These are phyloP conservation scores for Epichloe sylvatica DNA, from an alignment of 2,329 filamentous ascomycete species.

Conservation along the genomic window DNA sequence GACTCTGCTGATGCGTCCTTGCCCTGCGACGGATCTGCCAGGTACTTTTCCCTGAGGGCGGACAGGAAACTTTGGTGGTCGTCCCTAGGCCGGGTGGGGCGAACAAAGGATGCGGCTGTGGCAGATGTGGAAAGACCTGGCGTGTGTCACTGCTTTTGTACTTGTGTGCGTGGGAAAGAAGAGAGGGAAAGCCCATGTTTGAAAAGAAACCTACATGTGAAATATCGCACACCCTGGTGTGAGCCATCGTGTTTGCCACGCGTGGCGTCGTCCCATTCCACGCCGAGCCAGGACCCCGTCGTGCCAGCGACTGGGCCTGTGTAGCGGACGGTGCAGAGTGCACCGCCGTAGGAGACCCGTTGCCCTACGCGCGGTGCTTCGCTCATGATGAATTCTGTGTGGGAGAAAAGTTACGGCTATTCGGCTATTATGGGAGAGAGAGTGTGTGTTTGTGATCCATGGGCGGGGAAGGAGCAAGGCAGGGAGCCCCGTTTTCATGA, in stretches of 20 bases:
- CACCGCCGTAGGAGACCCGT: conserved; percentile 64
- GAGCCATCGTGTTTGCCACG: conserved; percentile 86
- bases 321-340: conserved; percentile 74
- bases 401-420: background rate
- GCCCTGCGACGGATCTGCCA: conserved; percentile 33
- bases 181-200: no score
- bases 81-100: conserved; percentile 60
- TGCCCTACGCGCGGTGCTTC: conserved; percentile 44
- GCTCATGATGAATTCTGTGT: conserved; percentile 20
- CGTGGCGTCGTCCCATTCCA: conserved; percentile 85
- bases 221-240: conserved; percentile 67
- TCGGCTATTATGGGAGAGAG: background rate
- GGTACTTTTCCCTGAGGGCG: conserved; percentile 75
- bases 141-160: background rate
- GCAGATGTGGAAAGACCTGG: conserved; percentile 46
- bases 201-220: conserved; percentile 48
- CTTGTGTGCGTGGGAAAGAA: background rate
- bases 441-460: background rate
- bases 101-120: conserved; percentile 75
- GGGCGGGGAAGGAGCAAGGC: background rate
- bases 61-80: conserved; percentile 58
- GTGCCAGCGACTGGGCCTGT: conserved; percentile 64
- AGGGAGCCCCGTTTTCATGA: background rate
- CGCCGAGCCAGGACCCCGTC: conserved; percentile 71
- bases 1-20: conserved; percentile 23